Evolutionary conservation across 139 green algal genomes (phyloP), one percentile per base, ranked within the genome.

Genomic region (Nannochloris sp.): DNA sequence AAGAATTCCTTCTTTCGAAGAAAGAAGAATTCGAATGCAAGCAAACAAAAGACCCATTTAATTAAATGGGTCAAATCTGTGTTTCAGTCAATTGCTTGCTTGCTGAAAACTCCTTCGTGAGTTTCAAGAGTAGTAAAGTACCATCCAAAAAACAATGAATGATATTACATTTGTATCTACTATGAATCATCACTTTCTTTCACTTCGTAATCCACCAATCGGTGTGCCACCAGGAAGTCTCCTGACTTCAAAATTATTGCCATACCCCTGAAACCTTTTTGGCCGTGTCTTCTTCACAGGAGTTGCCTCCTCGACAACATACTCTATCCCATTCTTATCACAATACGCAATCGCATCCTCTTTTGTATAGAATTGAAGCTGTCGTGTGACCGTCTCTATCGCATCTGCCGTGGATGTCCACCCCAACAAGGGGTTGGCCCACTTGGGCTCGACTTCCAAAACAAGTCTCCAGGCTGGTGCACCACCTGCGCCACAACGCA

Each of bases 351-450:
- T 46, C 0, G 62, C 75, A 2, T 65, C 59, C 37, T 87, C 67
- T 60, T 82, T 80, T 34, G 66, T 79, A 56, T 77, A 66, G 51
- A 94, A 94, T 27, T 71, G 58, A 25, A 95, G 56, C 2, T 77
- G 56, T 27, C 83, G 72, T 2, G 36, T 70, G 23, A 93, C 81
- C 53, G 87, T 89, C 68, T 95, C 89, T 29, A 90, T 54, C 0
- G 87, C 69, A 70, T 97, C 91, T 1, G 76, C 85, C 5, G 90
- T 95, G 18, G 87, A 96, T n/a, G 90, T 97, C 91, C 92, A 97
- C 8, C 91, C 91, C 61, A 97, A 97, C 3, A 97, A 79, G 2
- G 91, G 90, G 78, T 97, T 97, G 57, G 87, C 67, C 91, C 91
- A 97, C 78, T 87, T 94, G 62, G 18, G 44, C 36, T 75, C 37